A percentile compares a stretch with the other conserved stretches of the same genome.
Conservation (phyloP, 2,329 filamentous ascomycete species). For the Ophiocordyceps polyrhachis-furcata region DNA sequence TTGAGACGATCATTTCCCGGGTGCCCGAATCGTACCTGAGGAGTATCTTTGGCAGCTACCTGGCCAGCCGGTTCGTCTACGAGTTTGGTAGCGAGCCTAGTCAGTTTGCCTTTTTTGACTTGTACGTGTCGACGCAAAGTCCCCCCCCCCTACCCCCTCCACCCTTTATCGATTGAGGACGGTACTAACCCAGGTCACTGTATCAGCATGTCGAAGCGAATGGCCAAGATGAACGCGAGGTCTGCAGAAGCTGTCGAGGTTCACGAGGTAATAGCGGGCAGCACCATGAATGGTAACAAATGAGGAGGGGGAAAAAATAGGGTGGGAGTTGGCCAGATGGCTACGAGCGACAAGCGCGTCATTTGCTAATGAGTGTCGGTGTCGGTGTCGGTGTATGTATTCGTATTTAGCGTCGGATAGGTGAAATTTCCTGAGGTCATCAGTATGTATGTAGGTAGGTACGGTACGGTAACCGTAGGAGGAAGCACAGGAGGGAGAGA, state of each 20-base stretch:
- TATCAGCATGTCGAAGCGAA: slow-evolving; percentile 44
- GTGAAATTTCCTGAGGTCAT: too few relatives aligned
- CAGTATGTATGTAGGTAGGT: too few relatives aligned
- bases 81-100: slow-evolving; percentile 81
- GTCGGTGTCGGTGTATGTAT: too few relatives aligned
- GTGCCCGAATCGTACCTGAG: slow-evolving; percentile 86
- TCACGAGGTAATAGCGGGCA: not conserved
- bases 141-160: too few relatives aligned
- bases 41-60: slow-evolving; percentile 88
- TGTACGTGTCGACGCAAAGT: slow-evolving; percentile 40
- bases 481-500: too few relatives aligned
- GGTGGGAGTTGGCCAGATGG: too few relatives aligned
- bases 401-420: too few relatives aligned
- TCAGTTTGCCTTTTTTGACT: slow-evolving; percentile 97
- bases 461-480: too few relatives aligned
- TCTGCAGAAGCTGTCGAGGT: not conserved
- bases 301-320: not conserved
- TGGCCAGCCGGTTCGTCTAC: slow-evolving; percentile 92
- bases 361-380: too few relatives aligned
- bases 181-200: not conserved
- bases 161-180: not conserved
- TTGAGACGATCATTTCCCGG: slow-evolving; percentile 69
- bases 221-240: slow-evolving; percentile 24
- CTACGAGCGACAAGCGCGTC: too few relatives aligned
- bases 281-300: not conserved